Evolutionary conservation across 176 grass and related monocot species (phyloP), one percentile per base, ranked within the genome.

Genomic region (Cenchrus fungigraminus): DNA sequence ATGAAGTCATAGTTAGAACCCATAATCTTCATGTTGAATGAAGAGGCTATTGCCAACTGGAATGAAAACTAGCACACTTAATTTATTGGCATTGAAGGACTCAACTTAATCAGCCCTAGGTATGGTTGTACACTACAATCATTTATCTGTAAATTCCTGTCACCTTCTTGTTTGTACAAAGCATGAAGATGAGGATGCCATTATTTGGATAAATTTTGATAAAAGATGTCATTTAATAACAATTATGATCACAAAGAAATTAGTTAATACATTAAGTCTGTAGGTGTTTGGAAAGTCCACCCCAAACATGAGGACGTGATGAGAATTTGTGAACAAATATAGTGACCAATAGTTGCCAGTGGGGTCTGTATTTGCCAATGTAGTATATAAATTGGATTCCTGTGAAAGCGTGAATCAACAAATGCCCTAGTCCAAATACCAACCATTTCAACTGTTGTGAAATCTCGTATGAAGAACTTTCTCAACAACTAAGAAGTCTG

Each of bases 41-140:
- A 55, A 32, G 37, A 55, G 9, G 6, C 51, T 11, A 57, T 9
- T 6, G 5, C 8, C 51, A 55, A 20, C 19, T 19, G 17, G 15
- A 55, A 44, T 59, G 37, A 77, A 57, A 81, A 16, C 65, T 68
- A 54, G 40, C 65, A 32, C 65, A 16, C 61, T 6, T 81, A 42
- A 56, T 50, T 32, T 68, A 55, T 42, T 43, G 29, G 19, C 2
- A 4, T 43, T 17, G 16, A n/a, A 32, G 78, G 31, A 68, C 16
- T 64, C 53, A 28, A 63, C 34, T 12, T 17, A 54, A 32, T 4
- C 78, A 80, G 17, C 37, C 29, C 13, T 57, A 40, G 49, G 6
- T 8, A 68, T 76, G 55, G 49, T 52, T 80, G 17, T 52, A 46
- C 45, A 80, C 16, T 40, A 37, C 2, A 3, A 3, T 14, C 42